Base-by-base conservation (phyloP, 1,139 yeast genomes). In the Spencermartinsiella ligniputridi region DNA sequence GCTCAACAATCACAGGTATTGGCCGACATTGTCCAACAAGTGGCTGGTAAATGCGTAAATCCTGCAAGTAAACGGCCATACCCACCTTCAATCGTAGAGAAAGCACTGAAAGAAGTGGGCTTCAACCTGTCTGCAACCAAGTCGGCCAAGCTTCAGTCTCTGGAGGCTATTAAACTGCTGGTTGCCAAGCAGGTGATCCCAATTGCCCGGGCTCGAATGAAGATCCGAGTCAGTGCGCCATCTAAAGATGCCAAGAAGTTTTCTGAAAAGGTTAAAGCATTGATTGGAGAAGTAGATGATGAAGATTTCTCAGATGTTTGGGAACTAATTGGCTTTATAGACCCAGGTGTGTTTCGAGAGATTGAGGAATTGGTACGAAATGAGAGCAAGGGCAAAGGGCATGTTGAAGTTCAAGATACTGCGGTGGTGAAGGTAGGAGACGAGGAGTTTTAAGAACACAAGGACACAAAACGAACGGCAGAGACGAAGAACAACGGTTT, bases 171-270 rank as follows among this genome's bases (percentile, higher is more conserved):
- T 54, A 86, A 80, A 60, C 63, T 84, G 43, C 70, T 92, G 42
- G 83, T 86, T 6, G 78, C 81, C 32, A 77, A 78, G 55, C 97
- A 92, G 62, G 70, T 89, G 37, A 83, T 92, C 35, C 97, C 98
- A 9, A 90, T 92, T 51, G 95, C 89, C 0, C 75, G 98, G 54
- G 97, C 98, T 0, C 84, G 85, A 57, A 92, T 92, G 98, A 82
- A 88, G 66, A 75, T 92, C 22, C 79, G 82, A 54, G 59, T 82
- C 27, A 61, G 57, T 15, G 63, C 58, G 29, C 71, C 72, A 12
- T 59, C 67, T 2, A 70, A 72, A 44, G 76, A 78, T 43, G 79
- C 78, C 1, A 75, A 78, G 58, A 70, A 68, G 32, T 67, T 74
- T 47, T 69, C 67, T 11, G 80, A 73, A n/a, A 74, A 70, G 42